Evolutionary conservation across 2,329 filamentous ascomycete species (phyloP).

Genomic region (Dryadomyces sulphureus): DNA sequence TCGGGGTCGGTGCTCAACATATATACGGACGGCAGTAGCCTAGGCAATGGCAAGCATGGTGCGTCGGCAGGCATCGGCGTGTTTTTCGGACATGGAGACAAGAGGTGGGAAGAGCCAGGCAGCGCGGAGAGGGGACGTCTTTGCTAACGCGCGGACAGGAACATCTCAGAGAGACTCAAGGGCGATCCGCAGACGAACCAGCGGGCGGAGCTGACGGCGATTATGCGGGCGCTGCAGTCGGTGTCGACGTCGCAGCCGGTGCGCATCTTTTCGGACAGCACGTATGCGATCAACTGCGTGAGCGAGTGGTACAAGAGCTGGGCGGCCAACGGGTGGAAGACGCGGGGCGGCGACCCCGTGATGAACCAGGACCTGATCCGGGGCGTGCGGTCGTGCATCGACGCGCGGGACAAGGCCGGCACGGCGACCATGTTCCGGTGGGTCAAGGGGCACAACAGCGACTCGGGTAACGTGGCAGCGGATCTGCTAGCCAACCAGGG

Average conservation of each 20-base stretch:
- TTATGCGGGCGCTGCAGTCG: constrained; percentile 68
- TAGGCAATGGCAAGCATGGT: constrained; percentile 40
- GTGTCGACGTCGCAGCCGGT: constrained; percentile 53
- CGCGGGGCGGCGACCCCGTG: constrained; percentile 46
- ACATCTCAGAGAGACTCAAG: constrained; percentile 60
- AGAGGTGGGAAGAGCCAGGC: constrained; percentile 24
- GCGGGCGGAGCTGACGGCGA: constrained; percentile 83
- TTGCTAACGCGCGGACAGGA: constrained; percentile 20
- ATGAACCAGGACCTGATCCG: constrained; percentile 79
- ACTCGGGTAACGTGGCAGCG: constrained; percentile 65
- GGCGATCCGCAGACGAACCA: constrained; percentile 81
- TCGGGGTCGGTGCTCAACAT: constrained; percentile 24
- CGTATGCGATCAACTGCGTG: constrained; percentile 80
- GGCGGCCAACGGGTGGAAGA: constrained; percentile 65
- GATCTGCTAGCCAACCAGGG: constrained; percentile 62
- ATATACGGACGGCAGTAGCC: constrained; percentile 50
- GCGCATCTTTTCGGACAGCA: constrained; percentile 75
- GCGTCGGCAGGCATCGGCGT: constrained; percentile 47
- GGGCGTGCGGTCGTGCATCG: constrained; percentile 54
- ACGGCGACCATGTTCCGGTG: constrained; percentile 61
- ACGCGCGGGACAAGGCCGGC: constrained; percentile 46
- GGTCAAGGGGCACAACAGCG: constrained; percentile 72
- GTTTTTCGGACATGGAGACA: constrained; percentile 42
- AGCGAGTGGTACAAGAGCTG: constrained; percentile 72
- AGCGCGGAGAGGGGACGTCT: not conserved